phyloP scores from a whole-genome alignment of 371 early-diverging fungal species.

The Zychaea mexicana region DNA sequence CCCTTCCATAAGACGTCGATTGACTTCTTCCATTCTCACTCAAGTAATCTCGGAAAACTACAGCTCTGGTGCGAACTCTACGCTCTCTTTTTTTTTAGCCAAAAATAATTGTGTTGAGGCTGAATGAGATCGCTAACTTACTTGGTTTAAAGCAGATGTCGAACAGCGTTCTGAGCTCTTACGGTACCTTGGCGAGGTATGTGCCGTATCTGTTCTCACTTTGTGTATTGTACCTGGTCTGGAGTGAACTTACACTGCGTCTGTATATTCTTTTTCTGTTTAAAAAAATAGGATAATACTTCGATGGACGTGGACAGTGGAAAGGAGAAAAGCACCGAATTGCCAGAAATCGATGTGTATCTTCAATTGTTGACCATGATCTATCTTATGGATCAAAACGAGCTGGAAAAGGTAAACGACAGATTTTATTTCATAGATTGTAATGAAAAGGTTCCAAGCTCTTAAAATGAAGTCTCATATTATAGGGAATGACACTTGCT shows the following conservation, averaged over 20 bases:
- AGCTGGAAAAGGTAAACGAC: conserved; percentile 63
- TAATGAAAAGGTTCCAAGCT: not conserved
- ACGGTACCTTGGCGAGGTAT: conserved; percentile 45
- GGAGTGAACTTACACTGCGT: too few relatives aligned
- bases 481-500: conserved; percentile 72
- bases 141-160: conserved; percentile 20
- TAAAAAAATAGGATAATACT: conserved; percentile 13
- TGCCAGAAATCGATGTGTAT: conserved; percentile 91
- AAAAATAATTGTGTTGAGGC: not conserved
- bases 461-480: not conserved
- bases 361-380: conserved; percentile 80
- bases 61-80: conserved; percentile 54
- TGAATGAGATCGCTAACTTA: not conserved
- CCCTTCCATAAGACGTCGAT: conserved; percentile 76
- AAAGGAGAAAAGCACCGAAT: conserved; percentile 41
- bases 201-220: too few relatives aligned
- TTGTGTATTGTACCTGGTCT: too few relatives aligned
- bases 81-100: not conserved
- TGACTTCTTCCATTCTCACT: conserved; percentile 69
- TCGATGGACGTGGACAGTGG: conserved; percentile 34
- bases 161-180: conserved; percentile 37
- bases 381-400: conserved; percentile 80
- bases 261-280: too few relatives aligned
- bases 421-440: not conserved
- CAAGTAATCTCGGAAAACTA: conserved; percentile 64